Evolutionary conservation across 805 yeast species (phyloP).

Genomic region (Myxozyma geophila): DNA sequence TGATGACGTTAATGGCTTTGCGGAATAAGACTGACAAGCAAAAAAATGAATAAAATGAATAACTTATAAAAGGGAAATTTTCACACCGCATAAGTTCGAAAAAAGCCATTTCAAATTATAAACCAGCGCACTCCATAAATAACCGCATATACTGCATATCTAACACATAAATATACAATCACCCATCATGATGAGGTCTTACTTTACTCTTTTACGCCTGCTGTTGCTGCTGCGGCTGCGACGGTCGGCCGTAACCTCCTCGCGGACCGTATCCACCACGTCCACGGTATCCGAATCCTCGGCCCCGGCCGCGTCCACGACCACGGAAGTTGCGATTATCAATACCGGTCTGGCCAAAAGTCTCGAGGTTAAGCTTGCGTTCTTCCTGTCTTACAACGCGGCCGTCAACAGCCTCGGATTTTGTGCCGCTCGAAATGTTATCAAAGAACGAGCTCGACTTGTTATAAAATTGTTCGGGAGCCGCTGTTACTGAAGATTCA

Average conservation of each 20-base stretch:
- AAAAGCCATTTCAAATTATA: background rate
- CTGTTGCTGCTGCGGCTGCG: slow-evolving; percentile 16
- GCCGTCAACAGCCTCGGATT: slow-evolving; percentile 50
- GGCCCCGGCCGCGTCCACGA: slow-evolving; percentile 60
- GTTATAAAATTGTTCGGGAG: slow-evolving; percentile 58
- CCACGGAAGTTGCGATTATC: slow-evolving; percentile 51
- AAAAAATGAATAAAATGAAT: background rate
- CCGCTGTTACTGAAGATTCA: slow-evolving; percentile 38
- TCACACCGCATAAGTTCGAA: background rate
- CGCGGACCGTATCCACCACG: slow-evolving; percentile 45
- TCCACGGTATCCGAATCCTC: slow-evolving; percentile 41
- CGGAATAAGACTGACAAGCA: background rate
- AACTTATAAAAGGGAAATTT: background rate
- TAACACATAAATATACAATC: background rate
- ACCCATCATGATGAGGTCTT: background rate
- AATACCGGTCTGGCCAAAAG: slow-evolving; percentile 75
- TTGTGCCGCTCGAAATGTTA: slow-evolving; percentile 68
- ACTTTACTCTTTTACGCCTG: background rate
- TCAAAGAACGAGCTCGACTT: slow-evolving; percentile 89
- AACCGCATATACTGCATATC: background rate
- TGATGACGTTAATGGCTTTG: background rate
- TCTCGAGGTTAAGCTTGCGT: slow-evolving; percentile 72
- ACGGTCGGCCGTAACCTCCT: slow-evolving; percentile 16
- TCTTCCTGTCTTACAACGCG: slow-evolving; percentile 72
- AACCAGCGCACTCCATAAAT: background rate